Base-by-base conservation (phyloP, 208 protist species). In the Strigomonas culicis region DNA sequence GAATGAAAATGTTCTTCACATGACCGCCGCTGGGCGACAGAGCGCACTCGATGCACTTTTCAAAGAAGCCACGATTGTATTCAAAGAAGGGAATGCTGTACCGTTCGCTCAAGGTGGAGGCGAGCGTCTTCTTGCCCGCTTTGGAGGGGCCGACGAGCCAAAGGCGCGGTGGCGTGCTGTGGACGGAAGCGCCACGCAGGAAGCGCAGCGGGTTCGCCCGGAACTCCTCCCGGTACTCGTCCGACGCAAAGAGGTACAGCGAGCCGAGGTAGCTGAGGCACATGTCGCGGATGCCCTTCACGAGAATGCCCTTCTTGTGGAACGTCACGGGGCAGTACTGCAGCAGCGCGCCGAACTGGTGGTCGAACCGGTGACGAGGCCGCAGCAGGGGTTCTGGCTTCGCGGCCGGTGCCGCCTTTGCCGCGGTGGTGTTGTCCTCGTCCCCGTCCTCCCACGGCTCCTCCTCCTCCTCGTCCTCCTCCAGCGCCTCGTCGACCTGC, bases 271-370 rank as follows among this genome's bases (percentile, higher is more conserved):
- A 94, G 55, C 68, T 59, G 49, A 81, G 51, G 62, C 82, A 86
- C 31, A 84, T 55, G 4, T 93, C 88, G 34, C 78, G 70, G 25
- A 68, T 60, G 24, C 91, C 91, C 17, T 77, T 82, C 25, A 93
- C 73, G 0, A 97, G 74, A 17, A 94, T 69, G 4, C 80, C 68
- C 59, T 82, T 75, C 51, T 90, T 75, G 46, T 81, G 65, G 28
- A 93, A 63, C 22, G 88, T 88, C 31, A 97, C 91, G 7, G 91
- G 91, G 63, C 91, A 97, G 75, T 89, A 94, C 51, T 93, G 46
- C 13, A 93, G 69, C 4, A 72, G 59, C 7, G 70, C 72, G 55
- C 91, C 91, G 62, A 97, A 93, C 70, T 94, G 87, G 53, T 94
- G 79, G 41, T 92, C 63, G 44, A 92, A 92, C 47, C 75, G 70